A percentile compares a stretch with the other conserved stretches of the same genome.
phyloP scores from a whole-genome alignment of 768 basidiomycete genomes.

The Tricholoma hemisulphureum region DNA sequence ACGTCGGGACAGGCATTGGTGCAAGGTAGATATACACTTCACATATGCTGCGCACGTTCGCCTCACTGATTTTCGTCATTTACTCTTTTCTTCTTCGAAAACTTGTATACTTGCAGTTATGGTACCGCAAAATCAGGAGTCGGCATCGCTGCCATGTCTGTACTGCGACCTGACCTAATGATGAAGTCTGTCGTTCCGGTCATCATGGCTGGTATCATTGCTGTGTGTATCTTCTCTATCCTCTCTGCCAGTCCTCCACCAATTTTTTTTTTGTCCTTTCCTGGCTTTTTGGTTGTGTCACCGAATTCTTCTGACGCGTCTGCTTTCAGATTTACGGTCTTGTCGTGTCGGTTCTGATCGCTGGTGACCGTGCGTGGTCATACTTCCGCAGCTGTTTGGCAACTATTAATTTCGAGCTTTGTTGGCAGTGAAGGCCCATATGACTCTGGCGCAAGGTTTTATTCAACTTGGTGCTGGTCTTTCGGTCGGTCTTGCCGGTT shows the following conservation, averaged over 20 bases:
- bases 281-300: too few relatives aligned
- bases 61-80: conserved; percentile 13
- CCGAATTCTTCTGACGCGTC: neutral
- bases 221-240: conserved; percentile 56
- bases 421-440: conserved; percentile 58
- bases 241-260: neutral
- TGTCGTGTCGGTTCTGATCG: conserved; percentile 98
- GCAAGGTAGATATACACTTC: conserved; percentile 77
- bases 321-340: conserved; percentile 86
- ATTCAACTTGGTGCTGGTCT: conserved; percentile 93
- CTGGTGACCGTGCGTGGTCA: conserved; percentile 68
- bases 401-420: neutral
- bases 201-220: conserved; percentile 99
- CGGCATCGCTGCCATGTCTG: conserved; percentile 96
- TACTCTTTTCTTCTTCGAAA: conserved; percentile 4
- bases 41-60: conserved; percentile 6
- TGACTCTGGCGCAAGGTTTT: conserved; percentile 94
- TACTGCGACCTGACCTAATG: conserved; percentile 94
- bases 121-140: conserved; percentile 99
- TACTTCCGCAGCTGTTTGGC: neutral
- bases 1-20: conserved; percentile 60
- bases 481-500: conserved; percentile 88
- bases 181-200: conserved; percentile 98
- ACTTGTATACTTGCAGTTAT: conserved; percentile 63
- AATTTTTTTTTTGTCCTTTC: neutral